These are phyloP conservation scores for Paramecium bursaria DNA, from an alignment of 73 alveolate species.

Conservation along the genomic window DNA sequence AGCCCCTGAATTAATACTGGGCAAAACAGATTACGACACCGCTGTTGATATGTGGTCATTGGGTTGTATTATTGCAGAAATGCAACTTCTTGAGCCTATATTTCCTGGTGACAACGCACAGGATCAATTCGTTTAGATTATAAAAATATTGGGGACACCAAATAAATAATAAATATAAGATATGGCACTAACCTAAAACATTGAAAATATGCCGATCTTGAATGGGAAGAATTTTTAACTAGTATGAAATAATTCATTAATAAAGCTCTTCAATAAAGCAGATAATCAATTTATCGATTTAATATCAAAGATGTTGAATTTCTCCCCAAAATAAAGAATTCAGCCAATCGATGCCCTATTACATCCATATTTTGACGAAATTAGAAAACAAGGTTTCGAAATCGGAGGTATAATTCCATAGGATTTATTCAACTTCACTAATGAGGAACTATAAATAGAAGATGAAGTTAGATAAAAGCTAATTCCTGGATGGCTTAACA, in stretches of 20 bases:
- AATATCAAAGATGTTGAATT: slow-evolving; percentile 73
- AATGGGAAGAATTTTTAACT: too few relatives aligned
- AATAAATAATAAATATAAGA: slow-evolving; percentile 78
- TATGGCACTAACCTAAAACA: slow-evolving; percentile 93
- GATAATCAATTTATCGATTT: slow-evolving; percentile 60
- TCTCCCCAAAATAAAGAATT: slow-evolving; percentile 83
- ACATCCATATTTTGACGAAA: slow-evolving; percentile 95
- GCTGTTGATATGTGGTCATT: slow-evolving; percentile 91
- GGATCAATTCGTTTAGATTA: slow-evolving; percentile 89
- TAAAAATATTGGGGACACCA: slow-evolving; percentile 93
- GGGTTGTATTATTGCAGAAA: slow-evolving; percentile 95
- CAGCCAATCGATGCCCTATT: slow-evolving; percentile 84
- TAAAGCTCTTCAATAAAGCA: too few relatives aligned
- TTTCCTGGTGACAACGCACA: slow-evolving; percentile 89
- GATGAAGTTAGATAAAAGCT: slow-evolving; percentile 6
- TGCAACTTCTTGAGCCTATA: slow-evolving; percentile 81
- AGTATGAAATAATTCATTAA: too few relatives aligned
- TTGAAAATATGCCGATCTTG: slow-evolving; percentile 80
- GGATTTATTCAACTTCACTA: slow-evolving; percentile 82
- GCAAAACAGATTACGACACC: slow-evolving; percentile 78
- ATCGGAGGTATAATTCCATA: slow-evolving; percentile 70
- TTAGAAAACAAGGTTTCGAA: slow-evolving; percentile 70
- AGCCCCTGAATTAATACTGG: slow-evolving; percentile 85
- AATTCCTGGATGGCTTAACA: slow-evolving; percentile 50
- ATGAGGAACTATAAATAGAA: slow-evolving; percentile 69